Conservation (phyloP, 345 rosid genomes). For the Dipteronia dyeriana region DNA sequence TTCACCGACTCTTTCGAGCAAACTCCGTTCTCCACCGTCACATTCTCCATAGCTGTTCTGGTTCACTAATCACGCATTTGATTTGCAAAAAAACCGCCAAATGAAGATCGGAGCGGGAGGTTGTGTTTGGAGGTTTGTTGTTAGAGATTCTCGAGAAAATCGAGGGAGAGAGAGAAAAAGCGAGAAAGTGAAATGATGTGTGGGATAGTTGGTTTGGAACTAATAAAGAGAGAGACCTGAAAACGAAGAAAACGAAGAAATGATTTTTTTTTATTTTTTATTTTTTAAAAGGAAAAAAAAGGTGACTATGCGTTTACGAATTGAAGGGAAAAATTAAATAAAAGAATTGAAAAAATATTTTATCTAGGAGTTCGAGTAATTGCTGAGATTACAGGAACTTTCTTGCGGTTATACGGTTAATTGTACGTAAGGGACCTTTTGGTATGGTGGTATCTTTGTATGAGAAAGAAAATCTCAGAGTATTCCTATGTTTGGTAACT, state of each 20-base stretch:
- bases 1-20: slow-evolving; percentile 63
- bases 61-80: slow-evolving; percentile 11
- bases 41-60: slow-evolving; percentile 30
- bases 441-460: too few species aligned
- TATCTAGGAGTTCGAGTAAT: not conserved
- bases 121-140: not conserved
- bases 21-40: slow-evolving; percentile 39
- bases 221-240: not conserved
- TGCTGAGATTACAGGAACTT: not conserved
- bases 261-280: too few species aligned
- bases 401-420: too few species aligned
- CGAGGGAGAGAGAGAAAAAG: slow-evolving; percentile 7
- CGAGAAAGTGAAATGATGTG: not conserved
- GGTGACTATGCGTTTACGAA: not conserved
- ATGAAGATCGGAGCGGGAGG: not conserved
- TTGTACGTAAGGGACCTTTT: too few species aligned
- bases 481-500: too few species aligned
- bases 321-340: not conserved
- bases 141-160: slow-evolving; percentile 11
- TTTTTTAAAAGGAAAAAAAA: not conserved
- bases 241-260: slow-evolving; percentile 7
- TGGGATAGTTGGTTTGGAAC: slow-evolving; percentile 11
- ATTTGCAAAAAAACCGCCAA: not conserved
- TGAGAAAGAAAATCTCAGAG: too few species aligned
- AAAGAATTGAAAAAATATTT: too few species aligned